phyloP scores from a whole-genome alignment of 805 yeast species.

The Yarrowia deformans region DNA sequence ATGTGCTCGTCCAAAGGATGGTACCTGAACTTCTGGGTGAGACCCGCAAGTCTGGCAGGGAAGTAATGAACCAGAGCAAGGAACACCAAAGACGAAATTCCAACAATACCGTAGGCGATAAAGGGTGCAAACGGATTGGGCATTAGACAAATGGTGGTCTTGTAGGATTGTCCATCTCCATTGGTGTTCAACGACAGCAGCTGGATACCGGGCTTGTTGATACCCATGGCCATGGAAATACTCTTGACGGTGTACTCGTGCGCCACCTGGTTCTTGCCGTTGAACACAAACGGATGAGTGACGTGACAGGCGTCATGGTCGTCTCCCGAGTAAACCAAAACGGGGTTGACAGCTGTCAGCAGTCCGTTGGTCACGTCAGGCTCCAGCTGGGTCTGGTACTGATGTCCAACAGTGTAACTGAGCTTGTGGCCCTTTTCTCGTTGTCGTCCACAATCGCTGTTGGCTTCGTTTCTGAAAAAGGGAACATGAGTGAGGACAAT shows the following conservation, averaged over 20 bases:
- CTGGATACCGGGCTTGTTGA: conserved; percentile 84
- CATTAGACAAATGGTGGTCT: conserved; percentile 48
- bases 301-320: conserved; percentile 96
- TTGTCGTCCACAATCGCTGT: conserved; percentile 68
- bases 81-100: background rate
- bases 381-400: conserved; percentile 89
- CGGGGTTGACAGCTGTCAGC: conserved; percentile 67
- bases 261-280: conserved; percentile 47
- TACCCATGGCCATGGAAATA: conserved; percentile 92
- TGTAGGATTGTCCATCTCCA: conserved; percentile 36
- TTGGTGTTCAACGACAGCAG: conserved; percentile 63
- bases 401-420: conserved; percentile 77
- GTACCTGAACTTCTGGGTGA: conserved; percentile 15
- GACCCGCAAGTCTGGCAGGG: background rate
- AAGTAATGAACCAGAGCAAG: conserved; percentile 23
- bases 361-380: conserved; percentile 65
- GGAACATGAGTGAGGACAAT: conserved; percentile 89
- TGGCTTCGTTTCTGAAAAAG: conserved; percentile 61
- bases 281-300: conserved; percentile 55
- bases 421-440: conserved; percentile 74
- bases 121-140: conserved; percentile 49
- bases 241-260: conserved; percentile 90
- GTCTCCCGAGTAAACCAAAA: conserved; percentile 83
- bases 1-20: conserved; percentile 23
- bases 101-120: conserved; percentile 43